Percentiles rank a stretch among this genome's conserved stretches.
phyloP scores from a whole-genome alignment of 2,329 filamentous ascomycete species.

The Dothideomycetes sp. region DNA sequence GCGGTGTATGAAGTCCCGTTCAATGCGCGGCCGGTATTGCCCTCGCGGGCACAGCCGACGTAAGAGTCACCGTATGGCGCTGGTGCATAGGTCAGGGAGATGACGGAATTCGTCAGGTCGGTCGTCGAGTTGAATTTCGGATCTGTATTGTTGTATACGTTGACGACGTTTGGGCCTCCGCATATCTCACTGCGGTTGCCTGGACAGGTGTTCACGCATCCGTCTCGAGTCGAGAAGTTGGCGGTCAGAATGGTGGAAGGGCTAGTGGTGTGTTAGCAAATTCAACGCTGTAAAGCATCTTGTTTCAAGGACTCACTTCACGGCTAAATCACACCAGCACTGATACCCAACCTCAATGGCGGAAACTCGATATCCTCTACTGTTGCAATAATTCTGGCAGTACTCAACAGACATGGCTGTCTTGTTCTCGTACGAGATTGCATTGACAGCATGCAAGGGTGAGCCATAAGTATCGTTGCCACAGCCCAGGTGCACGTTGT shows the following conservation, averaged over 20 bases:
- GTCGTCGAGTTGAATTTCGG: conserved; percentile 14
- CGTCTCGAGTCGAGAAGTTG: conserved; percentile 17
- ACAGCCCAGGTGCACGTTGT: conserved; percentile 25
- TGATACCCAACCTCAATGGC: conserved; percentile 22
- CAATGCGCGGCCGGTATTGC: conserved; percentile 25
- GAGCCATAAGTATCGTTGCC: conserved; percentile 19
- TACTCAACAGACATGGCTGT: conserved; percentile 22
- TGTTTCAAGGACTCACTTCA: no score
- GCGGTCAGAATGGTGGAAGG: conserved; percentile 13
- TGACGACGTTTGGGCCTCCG: conserved; percentile 19
- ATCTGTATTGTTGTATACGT: conserved; percentile 22
- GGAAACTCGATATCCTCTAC: conserved; percentile 17
- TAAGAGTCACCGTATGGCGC: conserved; percentile 22
- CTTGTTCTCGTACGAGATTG: conserved; percentile 10
- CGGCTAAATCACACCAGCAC: conserved; percentile 22
- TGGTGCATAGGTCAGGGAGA: conserved; percentile 6
- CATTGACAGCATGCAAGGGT: conserved; percentile 5
- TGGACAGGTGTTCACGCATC: conserved; percentile 16
- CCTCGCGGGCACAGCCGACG: conserved; percentile 48
- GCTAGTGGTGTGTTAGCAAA: no score
- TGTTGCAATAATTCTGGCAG: conserved; percentile 21
- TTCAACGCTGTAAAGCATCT: no score
- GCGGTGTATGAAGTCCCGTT: conserved; percentile 13
- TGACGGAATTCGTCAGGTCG: conserved; percentile 6
- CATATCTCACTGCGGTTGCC: conserved; percentile 17